Evolutionary conservation across 2,329 filamentous ascomycete species (phyloP).

Genomic region (Aureobasidium zeae): DNA sequence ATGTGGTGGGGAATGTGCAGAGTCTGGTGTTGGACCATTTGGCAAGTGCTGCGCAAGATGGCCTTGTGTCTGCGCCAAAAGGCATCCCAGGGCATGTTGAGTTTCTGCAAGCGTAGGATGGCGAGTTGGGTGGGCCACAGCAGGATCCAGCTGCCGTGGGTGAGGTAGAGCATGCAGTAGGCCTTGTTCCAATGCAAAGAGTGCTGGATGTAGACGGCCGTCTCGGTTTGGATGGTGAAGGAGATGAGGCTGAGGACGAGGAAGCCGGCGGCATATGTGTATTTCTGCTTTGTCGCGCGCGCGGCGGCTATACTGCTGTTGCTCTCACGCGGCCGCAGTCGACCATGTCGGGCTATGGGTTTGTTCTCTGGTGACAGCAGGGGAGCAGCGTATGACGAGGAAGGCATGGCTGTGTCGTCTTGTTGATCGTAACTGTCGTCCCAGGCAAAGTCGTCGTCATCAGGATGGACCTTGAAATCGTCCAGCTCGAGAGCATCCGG

Average conservation of each 20-base stretch:
- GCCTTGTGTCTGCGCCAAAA: conserved; percentile 74
- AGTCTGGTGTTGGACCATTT: conserved; percentile 78
- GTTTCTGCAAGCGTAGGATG: conserved; percentile 70
- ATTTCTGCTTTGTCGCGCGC: conserved; percentile 65
- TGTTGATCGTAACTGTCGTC: conserved; percentile 32
- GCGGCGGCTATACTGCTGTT: conserved; percentile 59
- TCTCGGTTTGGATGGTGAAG: conserved; percentile 92
- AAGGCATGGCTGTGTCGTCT: conserved; percentile 37
- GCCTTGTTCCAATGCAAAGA: conserved; percentile 91
- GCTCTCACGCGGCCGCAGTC: conserved; percentile 56
- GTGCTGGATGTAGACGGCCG: conserved; percentile 88
- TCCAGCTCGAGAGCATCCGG: conserved; percentile 16
- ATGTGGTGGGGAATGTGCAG: conserved; percentile 51
- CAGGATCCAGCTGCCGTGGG: conserved; percentile 85
- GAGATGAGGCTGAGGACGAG: conserved; percentile 72
- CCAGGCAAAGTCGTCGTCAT: conserved; percentile 36
- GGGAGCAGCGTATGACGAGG: conserved; percentile 41
- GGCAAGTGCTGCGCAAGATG: conserved; percentile 55
- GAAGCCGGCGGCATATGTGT: conserved; percentile 79
- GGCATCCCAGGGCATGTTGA: conserved; percentile 64
- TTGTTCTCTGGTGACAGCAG: conserved; percentile 39
- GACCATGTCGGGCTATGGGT: conserved; percentile 37
- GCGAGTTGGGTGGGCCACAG: conserved; percentile 80
- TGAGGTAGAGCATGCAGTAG: conserved; percentile 98
- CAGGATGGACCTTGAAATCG: conserved; percentile 7